Evolutionary conservation across 2,329 filamentous ascomycete species (phyloP), one percentile per base, ranked within the genome.

Genomic region (Cladorrhinum sp.): DNA sequence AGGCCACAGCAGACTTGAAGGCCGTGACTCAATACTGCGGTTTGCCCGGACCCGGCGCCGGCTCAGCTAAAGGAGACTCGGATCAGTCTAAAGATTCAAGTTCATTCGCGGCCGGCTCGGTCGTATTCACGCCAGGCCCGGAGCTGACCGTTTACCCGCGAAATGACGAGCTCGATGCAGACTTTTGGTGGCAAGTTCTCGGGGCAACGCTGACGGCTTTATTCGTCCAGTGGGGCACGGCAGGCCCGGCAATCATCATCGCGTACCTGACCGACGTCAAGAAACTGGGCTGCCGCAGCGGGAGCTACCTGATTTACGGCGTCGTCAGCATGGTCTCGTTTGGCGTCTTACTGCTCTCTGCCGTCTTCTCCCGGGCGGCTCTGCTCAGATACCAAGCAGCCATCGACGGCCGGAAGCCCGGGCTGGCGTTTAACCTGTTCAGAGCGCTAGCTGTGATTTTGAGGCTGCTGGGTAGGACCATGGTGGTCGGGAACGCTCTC

Each of bases 181-280:
- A 58, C 48, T 20, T 36, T 18, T 58, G 45, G 55, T 45, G 41
- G 41, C 41, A 45, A 22, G 13, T 50, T 3, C 25, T 48, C n/a
- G 16, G 48, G n/a, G 55, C 22, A 16, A 48, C 41, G 7, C 25
- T 49, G 1, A 36, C 27, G 6, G 55, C 41, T 9, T 9, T 29
- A 7, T 50, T 50, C 50, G 55, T 61, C 2, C 59, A 61, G 32
- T 61, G 59, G 59, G 59, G 59, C 2, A 61, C 55, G 2, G 45
- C 59, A n/a, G 36, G 20, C 25, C 24, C 59, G 1, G 59, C 55
- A 27, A 55, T 61, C 16, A 55, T 61, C 38, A 61, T 61, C 50
- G 55, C 59, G 6, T 57, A 57, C 27, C 22, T 61, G 16, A 61
- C 49, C 10, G 59, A 61, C 24, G 55, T 55, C 36, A 57, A 58